phyloP scores from a whole-genome alignment of 306 rosid species.

The Coriaria nepalensis region DNA sequence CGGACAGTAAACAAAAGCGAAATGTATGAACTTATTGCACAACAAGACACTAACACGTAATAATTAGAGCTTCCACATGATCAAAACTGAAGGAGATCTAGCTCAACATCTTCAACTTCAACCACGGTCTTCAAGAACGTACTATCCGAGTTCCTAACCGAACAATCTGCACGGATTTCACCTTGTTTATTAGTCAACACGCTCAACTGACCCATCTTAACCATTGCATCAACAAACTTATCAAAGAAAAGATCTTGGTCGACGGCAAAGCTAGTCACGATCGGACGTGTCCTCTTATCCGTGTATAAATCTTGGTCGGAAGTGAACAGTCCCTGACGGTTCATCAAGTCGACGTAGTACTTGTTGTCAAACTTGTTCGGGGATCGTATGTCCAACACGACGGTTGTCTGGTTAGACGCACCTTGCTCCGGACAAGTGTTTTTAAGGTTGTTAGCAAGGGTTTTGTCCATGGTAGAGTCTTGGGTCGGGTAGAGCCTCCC shows the following conservation, averaged over 20 bases:
- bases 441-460: constrained; percentile 31
- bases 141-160: constrained; percentile 23
- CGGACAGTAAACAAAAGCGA: no score
- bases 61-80: no score
- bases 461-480: constrained; percentile 35
- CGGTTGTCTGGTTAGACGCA: constrained; percentile 16
- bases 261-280: constrained; percentile 30
- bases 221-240: constrained; percentile 29
- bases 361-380: constrained; percentile 46
- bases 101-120: no score
- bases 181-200: constrained; percentile 35
- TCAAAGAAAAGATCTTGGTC: constrained; percentile 37
- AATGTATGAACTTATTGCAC: no score
- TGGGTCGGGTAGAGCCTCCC: constrained; percentile 32
- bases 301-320: constrained; percentile 44
- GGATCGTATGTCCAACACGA: constrained; percentile 32
- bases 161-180: constrained; percentile 45
- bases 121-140: constrained; percentile 11
- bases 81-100: no score
- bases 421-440: constrained; percentile 14
- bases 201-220: constrained; percentile 46
- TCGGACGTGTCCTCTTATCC: constrained; percentile 20
- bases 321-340: constrained; percentile 48
- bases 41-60: no score
- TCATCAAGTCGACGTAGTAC: constrained; percentile 37